Percentiles rank a stretch among this genome's conserved stretches.
phyloP scores from a whole-genome alignment of 257 asterid species.

The Echium plantagineum region DNA sequence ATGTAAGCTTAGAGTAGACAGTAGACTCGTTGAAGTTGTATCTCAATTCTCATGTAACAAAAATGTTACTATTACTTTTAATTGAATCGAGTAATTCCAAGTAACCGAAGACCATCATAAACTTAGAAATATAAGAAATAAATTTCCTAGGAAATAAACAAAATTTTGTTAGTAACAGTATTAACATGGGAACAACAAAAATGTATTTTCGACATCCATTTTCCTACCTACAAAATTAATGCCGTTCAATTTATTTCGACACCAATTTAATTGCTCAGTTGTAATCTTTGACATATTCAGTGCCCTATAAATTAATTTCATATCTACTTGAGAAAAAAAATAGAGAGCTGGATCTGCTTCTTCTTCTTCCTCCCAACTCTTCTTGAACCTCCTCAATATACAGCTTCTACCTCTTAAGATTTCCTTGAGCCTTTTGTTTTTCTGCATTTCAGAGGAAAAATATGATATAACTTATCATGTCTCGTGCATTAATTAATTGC shows the following conservation, averaged over 20 bases:
- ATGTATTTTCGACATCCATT: slow-evolving; percentile 54
- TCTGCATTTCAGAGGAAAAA: slow-evolving; percentile 34
- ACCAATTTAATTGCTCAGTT: slow-evolving; percentile 68
- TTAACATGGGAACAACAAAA: slow-evolving; percentile 81
- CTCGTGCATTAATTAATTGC: too few species aligned
- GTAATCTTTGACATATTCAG: slow-evolving; percentile 61
- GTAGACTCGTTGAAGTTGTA: too few species aligned
- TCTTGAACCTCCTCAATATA: slow-evolving; percentile 46
- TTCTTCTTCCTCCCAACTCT: slow-evolving; percentile 34
- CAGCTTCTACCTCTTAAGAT: slow-evolving; percentile 58
- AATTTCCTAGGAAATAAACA: not conserved
- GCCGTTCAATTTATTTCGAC: slow-evolving; percentile 51
- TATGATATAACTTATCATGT: not conserved
- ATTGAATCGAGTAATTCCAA: too few species aligned
- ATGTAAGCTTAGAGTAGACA: too few species aligned
- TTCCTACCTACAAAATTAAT: slow-evolving; percentile 60
- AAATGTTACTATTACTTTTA: too few species aligned
- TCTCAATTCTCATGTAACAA: too few species aligned
- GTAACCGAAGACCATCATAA: too few species aligned
- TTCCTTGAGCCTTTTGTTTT: slow-evolving; percentile 73
- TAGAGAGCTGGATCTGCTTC: slow-evolving; percentile 60
- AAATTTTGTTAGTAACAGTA: not conserved
- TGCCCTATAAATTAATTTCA: slow-evolving; percentile 72
- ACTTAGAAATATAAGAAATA: not conserved
- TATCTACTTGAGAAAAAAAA: slow-evolving; percentile 72